Percentiles rank a stretch among this genome's conserved stretches.
Conservation (phyloP, 1,284 basidiomycete species). For the Melampsora larici-populina region DNA sequence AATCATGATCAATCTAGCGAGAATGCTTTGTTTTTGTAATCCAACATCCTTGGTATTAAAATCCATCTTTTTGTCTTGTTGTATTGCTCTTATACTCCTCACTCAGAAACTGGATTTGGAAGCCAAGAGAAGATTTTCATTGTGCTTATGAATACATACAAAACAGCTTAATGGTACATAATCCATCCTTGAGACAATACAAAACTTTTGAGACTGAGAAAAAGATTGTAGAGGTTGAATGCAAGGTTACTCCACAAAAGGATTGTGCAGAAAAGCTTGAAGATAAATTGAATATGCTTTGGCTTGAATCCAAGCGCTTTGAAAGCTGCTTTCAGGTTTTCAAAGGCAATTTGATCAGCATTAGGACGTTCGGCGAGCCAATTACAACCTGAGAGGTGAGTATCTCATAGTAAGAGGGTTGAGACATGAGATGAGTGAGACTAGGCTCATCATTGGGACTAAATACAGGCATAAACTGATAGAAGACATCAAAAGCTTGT, state of each 20-base stretch:
- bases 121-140: no score
- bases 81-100: no score
- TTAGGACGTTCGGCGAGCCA: conserved; percentile 78
- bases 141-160: no score
- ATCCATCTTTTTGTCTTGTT: no score
- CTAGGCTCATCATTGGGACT: conserved; percentile 72
- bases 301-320: conserved; percentile 80
- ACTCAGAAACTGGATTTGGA: no score
- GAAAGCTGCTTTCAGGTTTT: conserved; percentile 74
- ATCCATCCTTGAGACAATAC: no score
- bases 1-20: no score
- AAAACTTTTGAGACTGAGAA: no score
- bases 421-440: conserved; percentile 66
- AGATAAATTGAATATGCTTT: conserved; percentile 76
- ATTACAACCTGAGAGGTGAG: conserved; percentile 81
- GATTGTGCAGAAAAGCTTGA: conserved; percentile 74
- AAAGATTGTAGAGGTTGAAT: conserved; percentile 59
- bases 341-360: conserved; percentile 78
- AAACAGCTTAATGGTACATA: no score
- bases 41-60: no score
- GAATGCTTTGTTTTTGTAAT: no score
- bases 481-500: conserved; percentile 49
- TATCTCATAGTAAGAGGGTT: conserved; percentile 75
- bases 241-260: conserved; percentile 77
- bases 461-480: conserved; percentile 65